Base-by-base conservation (phyloP, 805 yeast species). In the Hagleromyces aurorensis region DNA sequence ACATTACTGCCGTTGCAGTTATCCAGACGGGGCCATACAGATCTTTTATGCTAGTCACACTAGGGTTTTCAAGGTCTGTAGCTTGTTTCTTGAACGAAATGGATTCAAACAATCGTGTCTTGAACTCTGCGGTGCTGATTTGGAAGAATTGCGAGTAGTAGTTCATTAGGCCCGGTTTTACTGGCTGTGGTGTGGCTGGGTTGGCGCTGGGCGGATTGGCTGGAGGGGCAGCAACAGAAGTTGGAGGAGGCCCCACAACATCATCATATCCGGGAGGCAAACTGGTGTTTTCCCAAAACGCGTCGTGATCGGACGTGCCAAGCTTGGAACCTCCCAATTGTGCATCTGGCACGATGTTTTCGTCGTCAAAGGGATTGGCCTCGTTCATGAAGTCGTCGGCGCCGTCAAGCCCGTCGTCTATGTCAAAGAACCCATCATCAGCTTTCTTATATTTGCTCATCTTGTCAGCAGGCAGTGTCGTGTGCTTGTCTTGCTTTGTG, bases 1-100 rank as follows among this genome's bases (percentile, higher is more conserved):
- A 61, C 40, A 82, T 72, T 1, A 83, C 73, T 28, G 84, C 71
- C 0, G 94, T 79, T 0, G 86, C 85, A 8, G 89, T 81, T 24
- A 87, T 75, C 97, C 97, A 87, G 12, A 85, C 62, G 6, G 93
- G 80, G 1, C 96, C 96, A 53, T 85, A 89, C 30, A 87, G 59
- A 47, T 87, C 97, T 3, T 36, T 32, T 5, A 33, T 78, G 72
- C 30, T 40, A 34, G 10, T 16, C 5, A 15, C 27, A 15, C 13
- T 19, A 4, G 14, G n/a, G 21, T 65, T 65, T 25, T 31, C 37
- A 13, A 26, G 21, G 9, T 34, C 44, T 9, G 17, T 8, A 11
- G 18, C 21, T 4, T 19, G 25, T 16, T 22, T 19, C 8, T 27
- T 33, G 20, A 43, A 37, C 8, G 29, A 30, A 7, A 45, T 11